These are phyloP conservation scores for Solanum gandarillasii DNA, from an alignment of 257 asterid species.

Conservation along the genomic window DNA sequence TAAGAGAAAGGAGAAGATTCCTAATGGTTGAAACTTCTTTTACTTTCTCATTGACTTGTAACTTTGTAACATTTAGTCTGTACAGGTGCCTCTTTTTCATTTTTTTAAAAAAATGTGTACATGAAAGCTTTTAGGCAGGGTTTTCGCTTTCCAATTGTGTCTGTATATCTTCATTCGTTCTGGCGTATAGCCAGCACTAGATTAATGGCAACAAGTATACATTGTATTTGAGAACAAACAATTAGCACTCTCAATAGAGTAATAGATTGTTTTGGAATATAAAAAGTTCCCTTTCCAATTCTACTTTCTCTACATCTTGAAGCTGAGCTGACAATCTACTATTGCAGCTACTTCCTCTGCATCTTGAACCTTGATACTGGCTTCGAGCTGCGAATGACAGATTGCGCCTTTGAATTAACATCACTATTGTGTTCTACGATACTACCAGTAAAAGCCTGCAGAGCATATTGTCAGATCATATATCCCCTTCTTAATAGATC, in stretches of 20 bases:
- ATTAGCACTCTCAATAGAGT: not conserved
- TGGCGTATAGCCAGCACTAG: not conserved
- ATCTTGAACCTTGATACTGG: conserved; percentile 82
- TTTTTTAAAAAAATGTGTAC: not conserved
- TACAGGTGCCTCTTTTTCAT: not conserved
- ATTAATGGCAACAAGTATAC: not conserved
- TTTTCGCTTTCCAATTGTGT: not conserved
- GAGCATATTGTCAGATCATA: not conserved
- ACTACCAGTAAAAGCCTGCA: conserved; percentile 63
- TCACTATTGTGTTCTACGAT: conserved; percentile 50
- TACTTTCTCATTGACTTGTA: not conserved
- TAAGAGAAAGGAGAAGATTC: conserved; percentile 20
- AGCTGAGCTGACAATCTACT: conserved; percentile 19
- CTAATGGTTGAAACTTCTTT: conserved; percentile 1
- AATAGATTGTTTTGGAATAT: not conserved
- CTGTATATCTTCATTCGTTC: not conserved
- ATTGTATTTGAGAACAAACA: not conserved
- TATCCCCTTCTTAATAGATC: not conserved
- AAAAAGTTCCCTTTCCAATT: not conserved
- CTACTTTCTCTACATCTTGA: conserved; percentile 62
- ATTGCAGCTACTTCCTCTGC: conserved; percentile 36
- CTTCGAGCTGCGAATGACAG: conserved; percentile 34
- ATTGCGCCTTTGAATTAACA: conserved; percentile 19
- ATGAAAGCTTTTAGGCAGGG: not conserved
- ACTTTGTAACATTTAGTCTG: not conserved